A percentile compares a stretch with the other conserved stretches of the same genome.
Conservation (phyloP, 352 stramenopile species). For the Phytophthora foliorum region DNA sequence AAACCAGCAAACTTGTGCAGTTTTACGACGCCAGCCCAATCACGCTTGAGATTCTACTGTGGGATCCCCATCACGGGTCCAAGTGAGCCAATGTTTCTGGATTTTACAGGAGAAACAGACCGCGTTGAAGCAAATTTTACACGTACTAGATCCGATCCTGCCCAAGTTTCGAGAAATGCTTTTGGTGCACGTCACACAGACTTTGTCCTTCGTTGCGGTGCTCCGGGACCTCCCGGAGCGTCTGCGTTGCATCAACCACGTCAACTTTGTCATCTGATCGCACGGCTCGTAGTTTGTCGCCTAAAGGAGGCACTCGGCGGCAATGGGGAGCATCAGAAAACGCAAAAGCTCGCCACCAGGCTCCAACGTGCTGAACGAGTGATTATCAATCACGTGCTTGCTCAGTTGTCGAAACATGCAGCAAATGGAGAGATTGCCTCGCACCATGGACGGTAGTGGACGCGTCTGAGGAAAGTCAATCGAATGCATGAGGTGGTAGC, state of each 20-base stretch:
- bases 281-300: conserved; percentile 2
- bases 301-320: conserved; percentile 22
- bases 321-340: conserved; percentile 51
- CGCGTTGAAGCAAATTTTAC: neutral
- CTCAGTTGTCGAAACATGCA: conserved; percentile 54
- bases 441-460: conserved; percentile 39
- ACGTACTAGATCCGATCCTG: neutral
- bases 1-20: conserved; percentile 42
- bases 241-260: neutral
- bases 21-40: conserved; percentile 60
- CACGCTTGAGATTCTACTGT: conserved; percentile 62
- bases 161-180: neutral
- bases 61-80: conserved; percentile 54
- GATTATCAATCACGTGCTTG: conserved; percentile 50
- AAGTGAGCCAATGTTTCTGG: conserved; percentile 20
- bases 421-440: conserved; percentile 57
- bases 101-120: neutral
- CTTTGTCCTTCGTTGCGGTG: neutral
- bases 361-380: conserved; percentile 44
- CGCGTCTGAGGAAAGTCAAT: conserved; percentile 54
- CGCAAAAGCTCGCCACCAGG: conserved; percentile 43
- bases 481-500: conserved; percentile 73
- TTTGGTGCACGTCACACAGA: neutral
- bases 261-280: neutral
- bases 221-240: neutral